These are phyloP conservation scores for Syzygium jambos DNA, from an alignment of 345 rosid genomes.

Conservation along the genomic window DNA sequence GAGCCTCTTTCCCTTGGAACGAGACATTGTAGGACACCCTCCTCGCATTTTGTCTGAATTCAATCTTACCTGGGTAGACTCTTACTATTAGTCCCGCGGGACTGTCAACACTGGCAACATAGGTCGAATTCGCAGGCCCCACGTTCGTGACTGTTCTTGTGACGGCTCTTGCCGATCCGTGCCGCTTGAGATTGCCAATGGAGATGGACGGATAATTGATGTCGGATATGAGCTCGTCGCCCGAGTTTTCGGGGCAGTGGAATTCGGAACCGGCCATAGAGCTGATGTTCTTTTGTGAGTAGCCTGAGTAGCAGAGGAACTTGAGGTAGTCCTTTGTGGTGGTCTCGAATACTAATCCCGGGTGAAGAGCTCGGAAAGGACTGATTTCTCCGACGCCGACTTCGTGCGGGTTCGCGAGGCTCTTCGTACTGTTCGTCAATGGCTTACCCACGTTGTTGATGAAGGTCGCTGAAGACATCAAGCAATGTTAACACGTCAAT, in stretches of 20 bases:
- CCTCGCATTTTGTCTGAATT: constrained; percentile 14
- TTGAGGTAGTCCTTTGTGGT: constrained; percentile 34
- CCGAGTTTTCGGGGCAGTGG: constrained; percentile 31
- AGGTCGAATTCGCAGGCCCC: constrained; percentile 42
- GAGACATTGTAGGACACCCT: constrained; percentile 30
- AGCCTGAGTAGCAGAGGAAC: constrained; percentile 56
- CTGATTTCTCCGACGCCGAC: constrained; percentile 63
- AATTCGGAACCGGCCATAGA: constrained; percentile 35
- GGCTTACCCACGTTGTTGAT: constrained; percentile 38
- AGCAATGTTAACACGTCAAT: neutral
- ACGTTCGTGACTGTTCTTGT: constrained; percentile 54
- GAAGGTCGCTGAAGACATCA: constrained; percentile 30
- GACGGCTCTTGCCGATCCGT: constrained; percentile 4
- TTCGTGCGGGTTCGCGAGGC: constrained; percentile 47
- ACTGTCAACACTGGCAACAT: constrained; percentile 27
- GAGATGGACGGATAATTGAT: constrained; percentile 79
- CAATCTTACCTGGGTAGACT: constrained; percentile 38
- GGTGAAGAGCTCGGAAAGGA: constrained; percentile 52
- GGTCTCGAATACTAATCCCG: constrained; percentile 71
- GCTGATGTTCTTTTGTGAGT: constrained; percentile 38
- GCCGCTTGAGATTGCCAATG: constrained; percentile 31
- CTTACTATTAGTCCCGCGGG: constrained; percentile 49
- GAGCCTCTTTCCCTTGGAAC: constrained; percentile 40
- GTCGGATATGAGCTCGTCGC: constrained; percentile 33
- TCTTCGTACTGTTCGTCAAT: constrained; percentile 32